A percentile compares a stretch with the other conserved stretches of the same genome.
These are phyloP conservation scores for Drechslerella coelobrocha DNA, from an alignment of 2,329 filamentous ascomycete genomes.

Conservation along the genomic window DNA sequence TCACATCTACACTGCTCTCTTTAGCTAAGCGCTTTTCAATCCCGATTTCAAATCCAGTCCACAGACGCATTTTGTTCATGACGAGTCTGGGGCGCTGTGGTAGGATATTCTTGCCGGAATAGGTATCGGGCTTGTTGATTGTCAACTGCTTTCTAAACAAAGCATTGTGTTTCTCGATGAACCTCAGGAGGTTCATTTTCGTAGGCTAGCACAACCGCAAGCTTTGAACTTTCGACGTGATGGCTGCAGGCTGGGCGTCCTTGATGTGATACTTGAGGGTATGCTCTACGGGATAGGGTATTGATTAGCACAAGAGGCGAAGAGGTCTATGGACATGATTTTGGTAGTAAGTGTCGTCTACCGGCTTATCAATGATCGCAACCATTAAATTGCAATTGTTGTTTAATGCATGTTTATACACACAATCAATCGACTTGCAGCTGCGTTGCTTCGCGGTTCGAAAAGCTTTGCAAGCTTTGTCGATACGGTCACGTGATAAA, in stretches of 20 bases:
- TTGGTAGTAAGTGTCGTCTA: no score
- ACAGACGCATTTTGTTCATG: background rate
- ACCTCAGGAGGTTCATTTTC: background rate
- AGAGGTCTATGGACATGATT: no score
- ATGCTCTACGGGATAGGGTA: no score
- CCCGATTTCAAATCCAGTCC: background rate
- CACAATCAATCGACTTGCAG: no score
- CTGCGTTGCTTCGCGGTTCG: no score
- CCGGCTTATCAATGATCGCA: no score
- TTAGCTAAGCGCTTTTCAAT: background rate
- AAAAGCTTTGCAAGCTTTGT: no score
- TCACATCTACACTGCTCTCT: background rate
- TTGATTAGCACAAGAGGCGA: no score
- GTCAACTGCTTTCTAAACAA: background rate
- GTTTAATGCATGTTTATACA: no score
- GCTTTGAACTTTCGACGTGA: background rate
- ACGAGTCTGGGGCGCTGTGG: background rate
- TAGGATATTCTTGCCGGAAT: background rate
- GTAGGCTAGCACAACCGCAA: background rate
- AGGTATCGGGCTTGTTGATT: background rate
- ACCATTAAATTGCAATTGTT: no score
- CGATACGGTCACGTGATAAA: no score
- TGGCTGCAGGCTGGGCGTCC: background rate
- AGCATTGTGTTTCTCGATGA: background rate
- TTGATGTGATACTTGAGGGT: no score